Evolutionary conservation across 176 grass and related monocot species (phyloP), one percentile per base, ranked within the genome.

Genomic region (Cenchrus americanus): DNA sequence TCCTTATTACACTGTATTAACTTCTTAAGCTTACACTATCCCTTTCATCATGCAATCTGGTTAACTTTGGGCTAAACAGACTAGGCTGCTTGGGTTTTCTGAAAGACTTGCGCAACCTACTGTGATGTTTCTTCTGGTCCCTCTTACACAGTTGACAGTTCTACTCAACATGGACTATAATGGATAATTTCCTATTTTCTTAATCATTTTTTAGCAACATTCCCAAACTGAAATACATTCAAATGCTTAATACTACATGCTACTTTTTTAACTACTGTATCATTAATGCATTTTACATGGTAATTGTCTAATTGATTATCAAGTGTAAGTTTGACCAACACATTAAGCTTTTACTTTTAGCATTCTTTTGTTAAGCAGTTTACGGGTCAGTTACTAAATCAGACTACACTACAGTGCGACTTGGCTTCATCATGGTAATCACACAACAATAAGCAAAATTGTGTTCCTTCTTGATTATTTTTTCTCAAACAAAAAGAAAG

Each of bases 281-380:
- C 19, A 5, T 66, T n/a, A 21, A 5, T 32, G 34, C 26, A 67
- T 63, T 63, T 80, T 66, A 53, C 13, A 27, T 37, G 5, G 15
- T 78, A 49, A 52, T n/a, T n/a, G n/a, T n/a, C n/a, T n/a, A n/a
- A n/a, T 17, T 62, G 37, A 23, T 27, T 15, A 77, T 59, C 14
- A n/a, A 19, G 15, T 58, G 14, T 32, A 11, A n/a, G n/a, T 52
- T 81, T 23, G 37, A 23, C 47, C 22, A 18, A 83, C 47, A 78
- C 11, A 58, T 46, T 78, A 48, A 15, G 17, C 41, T n/a, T 40
- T 51, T 87, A 43, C 15, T 83, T 89, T 82, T 82, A 97, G 92
- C 88, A 91, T 91, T 94, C 90, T 62, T 97, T 97, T 88, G 60
- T 75, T 61, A 97, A 97, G 85, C 92, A 94, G 84, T 97, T 92